Base-by-base conservation (phyloP, 2,329 filamentous ascomycete genomes). In the Daldinia eschscholtzii region DNA sequence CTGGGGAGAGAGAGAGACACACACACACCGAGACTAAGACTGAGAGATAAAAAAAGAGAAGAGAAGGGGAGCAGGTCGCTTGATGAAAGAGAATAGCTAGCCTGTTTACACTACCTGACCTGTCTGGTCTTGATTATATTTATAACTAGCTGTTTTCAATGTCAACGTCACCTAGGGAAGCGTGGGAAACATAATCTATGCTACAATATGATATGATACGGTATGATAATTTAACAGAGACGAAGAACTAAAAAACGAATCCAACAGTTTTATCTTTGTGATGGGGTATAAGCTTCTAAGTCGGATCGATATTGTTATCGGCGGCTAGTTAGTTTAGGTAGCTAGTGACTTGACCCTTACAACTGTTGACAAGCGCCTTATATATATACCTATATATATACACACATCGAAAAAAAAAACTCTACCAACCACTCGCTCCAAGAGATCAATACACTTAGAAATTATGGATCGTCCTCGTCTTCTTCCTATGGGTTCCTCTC, bases 181-280 rank as follows among this genome's bases (percentile, higher is more conserved):
- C 13, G 15, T 6, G 13, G 46, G 46, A 33, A 52, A 52, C 7
- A 18, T 10, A 39, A 39, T 39, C 35, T 39, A 39, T 39, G 12
- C 10, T 39, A 33, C 33, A 6, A 15, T 33, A 33, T 52, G 15
- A 15, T 52, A 50, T n/a, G 26, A 13, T 30, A 50, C 9, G 26
- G 6, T 30, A 33, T 50, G 46, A n/a, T 50, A 30, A 48, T 48
- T 48, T 52, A 12, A 26, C 28, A 52, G 30, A 50, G 23, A 50
- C 5, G 46, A 52, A 18, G 26, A 52, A 33, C 26, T 18, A 6
- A 33, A 15, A 50, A 30, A 30, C 18, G 13, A 13, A 30, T 33
- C 18, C 33, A 50, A 50, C 28, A 26, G 26, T 1, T 33, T 30
- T 33, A 18, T 52, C 46, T 20, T 20, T 18, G 4, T 33, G 13